Evolutionary conservation across 78 protist species (phyloP).

Genomic region (Planoprotostelium fungivorum): DNA sequence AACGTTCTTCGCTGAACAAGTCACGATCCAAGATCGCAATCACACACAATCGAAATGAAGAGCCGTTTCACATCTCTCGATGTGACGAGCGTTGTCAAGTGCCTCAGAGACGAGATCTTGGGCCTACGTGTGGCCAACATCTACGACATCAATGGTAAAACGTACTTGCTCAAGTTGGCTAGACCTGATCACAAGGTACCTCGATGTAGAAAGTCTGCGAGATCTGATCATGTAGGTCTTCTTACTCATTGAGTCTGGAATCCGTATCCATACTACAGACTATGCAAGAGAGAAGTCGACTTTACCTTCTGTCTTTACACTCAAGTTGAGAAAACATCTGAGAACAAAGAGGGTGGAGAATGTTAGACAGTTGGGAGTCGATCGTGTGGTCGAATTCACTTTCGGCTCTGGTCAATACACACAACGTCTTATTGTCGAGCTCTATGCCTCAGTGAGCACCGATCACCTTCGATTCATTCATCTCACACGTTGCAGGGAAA

Average conservation of each 20-base stretch:
- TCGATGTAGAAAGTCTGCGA: neutral
- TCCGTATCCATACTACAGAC: constrained; percentile 81
- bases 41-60: constrained; percentile 14
- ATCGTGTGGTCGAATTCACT: constrained; percentile 83
- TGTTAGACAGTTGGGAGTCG: constrained; percentile 86
- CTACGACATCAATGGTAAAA: constrained; percentile 75
- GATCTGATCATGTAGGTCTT: constrained; percentile 2
- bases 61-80: constrained; percentile 63
- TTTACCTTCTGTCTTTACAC: constrained; percentile 71
- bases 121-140: constrained; percentile 75
- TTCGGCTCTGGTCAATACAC: constrained; percentile 73
- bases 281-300: constrained; percentile 71
- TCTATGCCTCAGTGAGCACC: constrained; percentile 39
- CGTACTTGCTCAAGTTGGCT: constrained; percentile 73
- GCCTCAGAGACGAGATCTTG: constrained; percentile 32
- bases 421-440: constrained; percentile 67
- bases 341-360: constrained; percentile 65
- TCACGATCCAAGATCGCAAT: neutral
- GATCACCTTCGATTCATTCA: neutral
- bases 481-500: constrained; percentile 33
- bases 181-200: constrained; percentile 34
- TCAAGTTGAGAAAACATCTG: constrained; percentile 86
- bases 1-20: neutral
- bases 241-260: constrained; percentile 84
- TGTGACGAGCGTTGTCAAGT: constrained; percentile 35